Base-by-base conservation (phyloP, 2,329 filamentous ascomycete species). In the Coniochaeta sp. region DNA sequence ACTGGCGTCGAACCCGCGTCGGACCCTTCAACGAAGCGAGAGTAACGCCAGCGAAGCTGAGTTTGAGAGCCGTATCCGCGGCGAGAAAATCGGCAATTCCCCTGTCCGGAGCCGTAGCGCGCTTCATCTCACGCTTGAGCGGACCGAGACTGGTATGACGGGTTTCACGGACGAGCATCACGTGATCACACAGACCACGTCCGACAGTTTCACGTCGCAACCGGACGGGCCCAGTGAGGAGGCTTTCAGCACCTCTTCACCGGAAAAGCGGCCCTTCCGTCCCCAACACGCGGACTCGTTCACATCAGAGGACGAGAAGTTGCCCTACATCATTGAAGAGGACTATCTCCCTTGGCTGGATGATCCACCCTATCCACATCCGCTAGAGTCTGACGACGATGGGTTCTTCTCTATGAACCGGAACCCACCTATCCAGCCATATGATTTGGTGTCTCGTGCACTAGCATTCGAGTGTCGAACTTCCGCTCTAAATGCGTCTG, bases 291-390 rank as follows among this genome's bases (percentile, higher is more conserved):
- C 13, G 18, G 47, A 52, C 32, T 35, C 58, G 12, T 48, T 52
- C 53, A 9, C 47, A 20, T 6, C 52, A 26, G 51, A 54, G 14
- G 52, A 55, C 16, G 46, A 32, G 8, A 67, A 70, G 4, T 67
- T 68, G 10, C 45, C 45, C 13, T 65, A 67, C 46, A 70, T 81
- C 6, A 73, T 79, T 13, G 80, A 83, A 42, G 74, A 70, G 1
- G 82, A 85, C 59, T 85, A 78, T 55, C 68, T 84, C 6, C 76
- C 76, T 0, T 83, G 81, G 79, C 66, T 71, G 0, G 68, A 76
- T 18, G 82, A 85, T 53, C 76, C 78, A 1, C 64, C 71, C 0
- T 84, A 81, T 52, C 76, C 81, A 0, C 72, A 79, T 53, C 73
- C 75, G 0, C 53, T 68, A 7, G 45, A 48, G 27, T 4, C 45